Evolutionary conservation across 257 asterid genomes (phyloP).

Genomic region (Cinchona pubescens): DNA sequence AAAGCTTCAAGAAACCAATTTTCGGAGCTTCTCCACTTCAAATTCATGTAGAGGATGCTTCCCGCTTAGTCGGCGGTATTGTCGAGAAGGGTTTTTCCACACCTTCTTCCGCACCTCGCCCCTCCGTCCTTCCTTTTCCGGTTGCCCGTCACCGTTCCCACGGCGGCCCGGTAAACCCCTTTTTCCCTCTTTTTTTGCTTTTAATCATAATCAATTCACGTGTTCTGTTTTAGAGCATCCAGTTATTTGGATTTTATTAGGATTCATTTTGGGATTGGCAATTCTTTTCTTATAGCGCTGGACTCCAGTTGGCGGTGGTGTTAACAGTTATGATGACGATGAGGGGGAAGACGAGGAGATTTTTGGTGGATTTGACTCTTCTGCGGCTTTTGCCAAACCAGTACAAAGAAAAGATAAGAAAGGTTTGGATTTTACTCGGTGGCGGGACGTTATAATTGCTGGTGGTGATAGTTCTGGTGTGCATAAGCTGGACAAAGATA

Average conservation of each 20-base stretch:
- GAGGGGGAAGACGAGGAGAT: constrained; percentile 32
- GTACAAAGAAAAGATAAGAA: constrained; percentile 60
- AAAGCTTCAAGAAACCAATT: constrained; percentile 26
- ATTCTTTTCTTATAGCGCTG: constrained; percentile 53
- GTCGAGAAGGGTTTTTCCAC: constrained; percentile 80
- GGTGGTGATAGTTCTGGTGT: constrained; percentile 26
- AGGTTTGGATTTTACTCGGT: constrained; percentile 55
- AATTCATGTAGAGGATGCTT: constrained; percentile 43
- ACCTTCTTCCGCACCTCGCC: constrained; percentile 50
- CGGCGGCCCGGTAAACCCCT: constrained; percentile 62
- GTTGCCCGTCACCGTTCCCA: constrained; percentile 92
- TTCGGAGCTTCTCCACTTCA: constrained; percentile 32
- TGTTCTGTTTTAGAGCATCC: background rate
- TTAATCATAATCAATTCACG: background rate
- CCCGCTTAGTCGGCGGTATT: constrained; percentile 64
- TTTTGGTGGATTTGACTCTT: constrained; percentile 31
- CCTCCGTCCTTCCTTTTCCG: constrained; percentile 80
- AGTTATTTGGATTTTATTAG: too few relatives aligned
- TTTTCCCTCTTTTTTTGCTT: background rate
- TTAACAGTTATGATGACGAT: constrained; percentile 17
- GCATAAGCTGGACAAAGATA: too few relatives aligned
- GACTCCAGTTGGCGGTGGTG: constrained; percentile 38
- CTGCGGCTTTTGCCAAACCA: constrained; percentile 57
- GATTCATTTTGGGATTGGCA: background rate
- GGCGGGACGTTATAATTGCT: constrained; percentile 43